These are phyloP conservation scores for Claviceps cyperi DNA, from an alignment of 2,329 filamentous ascomycete species.

Conservation along the genomic window DNA sequence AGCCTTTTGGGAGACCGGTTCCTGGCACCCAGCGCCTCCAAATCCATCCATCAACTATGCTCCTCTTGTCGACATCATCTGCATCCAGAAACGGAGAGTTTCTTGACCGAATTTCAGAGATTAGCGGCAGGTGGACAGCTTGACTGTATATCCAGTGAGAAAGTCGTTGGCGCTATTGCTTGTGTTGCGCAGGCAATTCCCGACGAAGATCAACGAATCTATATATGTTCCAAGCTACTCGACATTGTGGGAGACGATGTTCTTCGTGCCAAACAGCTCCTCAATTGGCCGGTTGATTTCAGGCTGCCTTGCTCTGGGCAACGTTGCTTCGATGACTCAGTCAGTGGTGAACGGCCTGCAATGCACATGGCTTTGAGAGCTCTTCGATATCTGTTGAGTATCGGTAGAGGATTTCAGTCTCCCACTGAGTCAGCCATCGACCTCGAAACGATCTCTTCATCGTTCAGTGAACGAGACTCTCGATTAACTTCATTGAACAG, in stretches of 20 bases:
- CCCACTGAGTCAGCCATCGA: slow-evolving; percentile 54
- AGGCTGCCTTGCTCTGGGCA: slow-evolving; percentile 13
- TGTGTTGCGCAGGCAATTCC: slow-evolving; percentile 60
- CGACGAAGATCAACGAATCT: slow-evolving; percentile 38
- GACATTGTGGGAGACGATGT: slow-evolving; percentile 46
- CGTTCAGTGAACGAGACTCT: slow-evolving; percentile 2
- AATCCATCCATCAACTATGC: slow-evolving; percentile 60
- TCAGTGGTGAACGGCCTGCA: slow-evolving; percentile 31
- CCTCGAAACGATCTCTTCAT: slow-evolving; percentile 36
- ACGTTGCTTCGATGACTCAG: slow-evolving; percentile 14
- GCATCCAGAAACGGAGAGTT: slow-evolving; percentile 50
- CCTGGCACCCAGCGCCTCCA: slow-evolving; percentile 54
- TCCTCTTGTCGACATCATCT: slow-evolving; percentile 59
- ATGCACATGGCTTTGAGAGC: slow-evolving; percentile 38
- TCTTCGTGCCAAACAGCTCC: slow-evolving; percentile 11
- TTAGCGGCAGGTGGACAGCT: slow-evolving; percentile 39
- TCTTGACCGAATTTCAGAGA: slow-evolving; percentile 57
- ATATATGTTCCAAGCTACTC: slow-evolving; percentile 43
- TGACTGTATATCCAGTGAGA: slow-evolving; percentile 57
- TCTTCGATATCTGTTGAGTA: slow-evolving; percentile 52
- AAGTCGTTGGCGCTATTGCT: slow-evolving; percentile 58
- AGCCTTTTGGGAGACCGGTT: slow-evolving; percentile 47
- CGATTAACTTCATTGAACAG: slow-evolving; percentile 24
- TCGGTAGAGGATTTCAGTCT: slow-evolving; percentile 59
- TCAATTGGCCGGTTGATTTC: slow-evolving; percentile 4